phyloP scores from a whole-genome alignment of 805 yeast species.

The Sugiyamaella mastotermitis region DNA sequence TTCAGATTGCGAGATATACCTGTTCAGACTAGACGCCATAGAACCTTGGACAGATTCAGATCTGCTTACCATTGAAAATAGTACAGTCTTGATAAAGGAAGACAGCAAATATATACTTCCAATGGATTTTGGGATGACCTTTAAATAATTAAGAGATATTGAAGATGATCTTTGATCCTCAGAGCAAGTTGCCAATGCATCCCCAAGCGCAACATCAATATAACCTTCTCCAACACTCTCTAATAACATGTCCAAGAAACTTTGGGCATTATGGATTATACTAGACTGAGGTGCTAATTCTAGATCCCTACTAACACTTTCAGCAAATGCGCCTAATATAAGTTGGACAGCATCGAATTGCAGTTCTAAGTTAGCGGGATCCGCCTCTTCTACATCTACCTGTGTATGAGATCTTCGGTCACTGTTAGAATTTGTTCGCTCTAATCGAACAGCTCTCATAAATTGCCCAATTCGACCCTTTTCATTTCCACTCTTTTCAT shows the following conservation, averaged over 20 bases:
- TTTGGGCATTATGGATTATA: slow-evolving; percentile 56
- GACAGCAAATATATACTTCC: slow-evolving; percentile 63
- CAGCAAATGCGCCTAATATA: slow-evolving; percentile 65
- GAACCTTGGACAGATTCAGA: slow-evolving; percentile 51
- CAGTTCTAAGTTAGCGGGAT: slow-evolving; percentile 23
- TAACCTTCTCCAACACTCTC: slow-evolving; percentile 68
- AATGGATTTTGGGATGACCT: slow-evolving; percentile 45
- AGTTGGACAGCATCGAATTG: slow-evolving; percentile 48
- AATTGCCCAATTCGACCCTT: slow-evolving; percentile 28
- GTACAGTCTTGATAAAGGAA: slow-evolving; percentile 64
- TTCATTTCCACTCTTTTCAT: slow-evolving; percentile 20
- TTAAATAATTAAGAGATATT: slow-evolving; percentile 43
- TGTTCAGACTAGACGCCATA: slow-evolving; percentile 57
- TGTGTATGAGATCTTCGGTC: slow-evolving; percentile 4
- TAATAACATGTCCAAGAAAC: slow-evolving; percentile 59
- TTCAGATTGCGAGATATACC: slow-evolving; percentile 56
- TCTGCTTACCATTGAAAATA: slow-evolving; percentile 66
- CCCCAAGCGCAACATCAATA: slow-evolving; percentile 69
- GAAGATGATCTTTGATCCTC: slow-evolving; percentile 24
- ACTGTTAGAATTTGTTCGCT: slow-evolving; percentile 3
- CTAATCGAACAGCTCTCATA: slow-evolving; percentile 19
- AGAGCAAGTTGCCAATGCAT: slow-evolving; percentile 39
- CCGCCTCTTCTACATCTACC: slow-evolving; percentile 10
- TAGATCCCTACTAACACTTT: slow-evolving; percentile 67
- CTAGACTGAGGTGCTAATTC: slow-evolving; percentile 56